Evolutionary conservation across 1,139 yeast genomes (phyloP).

Genomic region (Zygoascus meyerae): DNA sequence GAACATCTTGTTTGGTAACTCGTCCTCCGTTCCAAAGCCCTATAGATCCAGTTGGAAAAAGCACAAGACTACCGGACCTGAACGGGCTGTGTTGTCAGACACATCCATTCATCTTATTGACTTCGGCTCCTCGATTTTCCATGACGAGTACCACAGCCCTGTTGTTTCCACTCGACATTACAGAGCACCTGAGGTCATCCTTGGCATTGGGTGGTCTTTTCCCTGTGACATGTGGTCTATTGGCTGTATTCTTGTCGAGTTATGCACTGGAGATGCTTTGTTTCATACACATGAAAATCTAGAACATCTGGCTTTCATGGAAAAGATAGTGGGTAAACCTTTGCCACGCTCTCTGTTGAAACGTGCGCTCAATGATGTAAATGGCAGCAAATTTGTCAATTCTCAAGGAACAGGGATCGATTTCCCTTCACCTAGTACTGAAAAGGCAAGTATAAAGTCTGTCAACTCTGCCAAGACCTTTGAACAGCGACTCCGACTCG

Average conservation of each 20-base stretch:
- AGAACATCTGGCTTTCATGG: constrained; percentile 95
- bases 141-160: constrained; percentile 89
- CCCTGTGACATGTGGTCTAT: constrained; percentile 98
- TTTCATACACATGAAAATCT: constrained; percentile 92
- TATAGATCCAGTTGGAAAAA: constrained; percentile 19
- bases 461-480: constrained; percentile 51
- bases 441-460: constrained; percentile 40
- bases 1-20: constrained; percentile 62
- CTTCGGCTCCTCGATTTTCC: constrained; percentile 91
- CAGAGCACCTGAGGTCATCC: constrained; percentile 92
- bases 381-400: constrained; percentile 22
- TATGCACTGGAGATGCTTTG: constrained; percentile 91
- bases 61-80: constrained; percentile 18
- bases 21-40: constrained; percentile 15
- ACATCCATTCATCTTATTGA: constrained; percentile 89
- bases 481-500: constrained; percentile 35
- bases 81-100: constrained; percentile 51
- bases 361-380: constrained; percentile 24
- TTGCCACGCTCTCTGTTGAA: constrained; percentile 29
- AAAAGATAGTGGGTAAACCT: constrained; percentile 49
- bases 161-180: constrained; percentile 91
- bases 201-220: constrained; percentile 87
- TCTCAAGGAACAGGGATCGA: constrained; percentile 18
- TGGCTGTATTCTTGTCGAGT: constrained; percentile 88
- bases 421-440: constrained; percentile 37